These are phyloP conservation scores for Penicillium soppii DNA, from an alignment of 495 filamentous ascomycete genomes.

Conservation along the genomic window DNA sequence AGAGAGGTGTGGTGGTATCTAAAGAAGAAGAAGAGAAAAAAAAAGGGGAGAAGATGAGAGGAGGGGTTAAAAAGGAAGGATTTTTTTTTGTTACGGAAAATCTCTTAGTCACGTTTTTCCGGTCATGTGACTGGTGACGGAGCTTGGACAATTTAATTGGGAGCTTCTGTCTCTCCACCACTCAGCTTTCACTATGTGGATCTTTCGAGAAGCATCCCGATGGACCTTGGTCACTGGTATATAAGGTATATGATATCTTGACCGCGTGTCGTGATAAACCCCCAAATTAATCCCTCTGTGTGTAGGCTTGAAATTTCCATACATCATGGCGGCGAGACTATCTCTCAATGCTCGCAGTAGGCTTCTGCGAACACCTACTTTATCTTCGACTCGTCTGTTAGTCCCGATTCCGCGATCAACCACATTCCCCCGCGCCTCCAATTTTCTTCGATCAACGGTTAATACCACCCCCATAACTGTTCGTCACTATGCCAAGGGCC, in stretches of 20 bases:
- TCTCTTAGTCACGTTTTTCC: slow-evolving; percentile 6
- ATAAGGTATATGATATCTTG: slow-evolving; percentile 13
- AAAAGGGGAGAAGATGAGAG: slow-evolving; percentile 17
- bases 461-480: slow-evolving; percentile 15
- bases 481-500: slow-evolving; percentile 70
- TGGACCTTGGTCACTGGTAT: slow-evolving; percentile 17
- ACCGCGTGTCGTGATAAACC: neutral
- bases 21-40: slow-evolving; percentile 19
- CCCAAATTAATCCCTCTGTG: neutral
- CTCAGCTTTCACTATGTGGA: slow-evolving; percentile 34
- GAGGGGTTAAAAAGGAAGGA: slow-evolving; percentile 32
- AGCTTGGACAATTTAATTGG: slow-evolving; percentile 27
- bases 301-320: neutral
- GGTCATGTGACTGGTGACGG: slow-evolving; percentile 39
- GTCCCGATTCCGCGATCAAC: slow-evolving; percentile 21
- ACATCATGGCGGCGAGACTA: slow-evolving; percentile 38
- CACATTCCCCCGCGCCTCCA: slow-evolving; percentile 16
- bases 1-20: slow-evolving; percentile 22
- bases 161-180: slow-evolving; percentile 28
- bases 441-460: slow-evolving; percentile 11
- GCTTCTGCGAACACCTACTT: slow-evolving; percentile 27
- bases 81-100: slow-evolving; percentile 37
- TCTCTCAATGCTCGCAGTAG: slow-evolving; percentile 30
- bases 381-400: slow-evolving; percentile 21
- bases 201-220: slow-evolving; percentile 46